Evolutionary conservation across 202 grass and related monocot genomes (phyloP).

Genomic region (Eragrostis tef): DNA sequence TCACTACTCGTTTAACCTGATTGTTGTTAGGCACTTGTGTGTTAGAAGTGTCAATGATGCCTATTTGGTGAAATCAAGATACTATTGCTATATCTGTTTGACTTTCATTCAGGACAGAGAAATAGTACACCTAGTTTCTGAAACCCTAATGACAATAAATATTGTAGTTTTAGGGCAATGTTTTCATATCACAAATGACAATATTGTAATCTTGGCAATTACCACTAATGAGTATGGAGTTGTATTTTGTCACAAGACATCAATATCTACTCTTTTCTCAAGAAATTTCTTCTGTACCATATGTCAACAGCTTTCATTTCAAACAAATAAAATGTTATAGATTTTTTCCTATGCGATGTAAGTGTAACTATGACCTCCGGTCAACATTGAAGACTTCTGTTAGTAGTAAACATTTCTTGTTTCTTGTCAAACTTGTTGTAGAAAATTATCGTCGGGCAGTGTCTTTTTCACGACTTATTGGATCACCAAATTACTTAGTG

Average conservation of each 20-base stretch:
- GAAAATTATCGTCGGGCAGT: too few relatives aligned
- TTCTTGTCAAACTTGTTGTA: constrained; percentile 8
- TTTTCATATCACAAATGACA: background rate
- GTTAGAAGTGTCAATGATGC: background rate
- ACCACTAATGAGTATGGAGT: background rate
- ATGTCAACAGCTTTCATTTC: background rate
- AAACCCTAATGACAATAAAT: background rate
- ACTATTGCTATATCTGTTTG: constrained; percentile 1
- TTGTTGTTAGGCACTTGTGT: background rate
- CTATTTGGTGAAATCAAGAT: background rate
- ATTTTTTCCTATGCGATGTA: background rate
- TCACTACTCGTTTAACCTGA: background rate
- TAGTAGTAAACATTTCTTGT: constrained; percentile 10
- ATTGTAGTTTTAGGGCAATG: background rate
- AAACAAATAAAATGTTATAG: background rate
- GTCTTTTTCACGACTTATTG: background rate
- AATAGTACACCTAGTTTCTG: background rate
- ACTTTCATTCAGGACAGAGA: background rate
- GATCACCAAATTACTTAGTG: too few relatives aligned
- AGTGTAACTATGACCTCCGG: background rate
- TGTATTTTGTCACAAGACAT: background rate
- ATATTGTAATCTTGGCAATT: background rate
- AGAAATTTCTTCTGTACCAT: constrained; percentile 12
- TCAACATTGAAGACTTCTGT: background rate
- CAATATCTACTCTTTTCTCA: background rate